Evolutionary conservation across 2,329 filamentous ascomycete genomes (phyloP).

Genomic region (Cladophialophora chaetospira): DNA sequence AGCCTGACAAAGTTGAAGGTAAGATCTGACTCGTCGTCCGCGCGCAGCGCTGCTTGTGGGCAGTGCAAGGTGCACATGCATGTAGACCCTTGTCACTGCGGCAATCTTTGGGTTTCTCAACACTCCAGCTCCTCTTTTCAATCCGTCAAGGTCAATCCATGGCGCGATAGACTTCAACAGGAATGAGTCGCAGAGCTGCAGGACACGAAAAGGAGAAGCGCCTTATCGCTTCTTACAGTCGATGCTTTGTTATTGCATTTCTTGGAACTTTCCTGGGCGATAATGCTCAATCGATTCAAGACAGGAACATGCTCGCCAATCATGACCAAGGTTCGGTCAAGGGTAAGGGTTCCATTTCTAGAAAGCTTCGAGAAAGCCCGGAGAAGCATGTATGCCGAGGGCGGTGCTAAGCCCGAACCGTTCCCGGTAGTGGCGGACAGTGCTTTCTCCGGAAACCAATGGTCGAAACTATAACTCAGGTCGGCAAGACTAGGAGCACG

Average conservation of each 20-base stretch:
- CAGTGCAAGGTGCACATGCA: no score
- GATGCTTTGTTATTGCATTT: background rate
- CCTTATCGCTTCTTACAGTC: background rate
- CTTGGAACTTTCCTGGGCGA: slow-evolving; percentile 1
- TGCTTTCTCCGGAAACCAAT: no score
- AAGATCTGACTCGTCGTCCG: no score
- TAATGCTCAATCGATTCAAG: background rate
- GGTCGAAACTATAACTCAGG: background rate
- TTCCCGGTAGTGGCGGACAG: background rate
- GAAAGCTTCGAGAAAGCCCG: slow-evolving; percentile 1
- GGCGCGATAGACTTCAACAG: no score
- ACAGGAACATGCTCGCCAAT: background rate
- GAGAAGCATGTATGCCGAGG: background rate
- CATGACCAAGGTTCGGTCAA: background rate
- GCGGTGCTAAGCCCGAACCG: background rate
- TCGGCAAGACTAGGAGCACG: background rate
- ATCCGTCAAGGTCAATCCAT: no score
- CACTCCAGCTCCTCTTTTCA: no score
- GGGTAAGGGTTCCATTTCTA: background rate
- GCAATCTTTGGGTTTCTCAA: no score
- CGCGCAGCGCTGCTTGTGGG: no score
- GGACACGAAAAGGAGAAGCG: no score
- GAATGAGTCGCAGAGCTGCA: no score
- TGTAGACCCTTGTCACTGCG: no score
- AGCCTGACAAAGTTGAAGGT: no score